Evolutionary conservation across 2,329 filamentous ascomycete species (phyloP).

Genomic region (Colletotrichum aenigma): DNA sequence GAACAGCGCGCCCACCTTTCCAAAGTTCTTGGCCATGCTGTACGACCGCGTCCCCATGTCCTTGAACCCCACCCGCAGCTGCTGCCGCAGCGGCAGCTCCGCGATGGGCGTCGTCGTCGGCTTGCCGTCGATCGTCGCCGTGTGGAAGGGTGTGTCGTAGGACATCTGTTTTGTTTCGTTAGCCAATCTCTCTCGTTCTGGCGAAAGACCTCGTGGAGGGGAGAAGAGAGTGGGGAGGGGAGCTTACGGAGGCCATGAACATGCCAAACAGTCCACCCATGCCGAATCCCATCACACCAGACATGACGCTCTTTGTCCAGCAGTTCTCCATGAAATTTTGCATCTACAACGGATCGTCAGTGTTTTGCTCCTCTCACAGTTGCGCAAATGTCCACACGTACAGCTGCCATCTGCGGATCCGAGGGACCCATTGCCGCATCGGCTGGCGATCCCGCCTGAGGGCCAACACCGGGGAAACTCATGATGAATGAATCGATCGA

Average conservation of each 20-base stretch:
- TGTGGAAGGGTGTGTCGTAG: conserved; percentile 90
- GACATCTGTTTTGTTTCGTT: conserved; percentile 71
- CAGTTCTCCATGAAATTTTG: conserved; percentile 90
- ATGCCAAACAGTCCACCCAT: conserved; percentile 93
- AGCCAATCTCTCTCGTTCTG: too few species aligned
- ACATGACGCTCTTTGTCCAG: conserved; percentile 84
- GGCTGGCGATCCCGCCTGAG: conserved; percentile 12
- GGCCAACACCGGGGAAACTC: conserved; percentile 39
- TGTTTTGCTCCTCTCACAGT: neutral
- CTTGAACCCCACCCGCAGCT: conserved; percentile 84
- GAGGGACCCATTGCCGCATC: conserved; percentile 38
- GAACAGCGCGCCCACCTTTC: conserved; percentile 89
- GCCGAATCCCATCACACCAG: conserved; percentile 91
- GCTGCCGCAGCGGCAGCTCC: conserved; percentile 80
- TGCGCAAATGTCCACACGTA: conserved; percentile 31
- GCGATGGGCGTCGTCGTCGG: conserved; percentile 44
- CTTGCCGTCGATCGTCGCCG: conserved; percentile 39
- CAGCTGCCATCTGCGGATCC: conserved; percentile 58
- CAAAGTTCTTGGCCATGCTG: conserved; percentile 92
- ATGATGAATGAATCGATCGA: conserved; percentile 27
- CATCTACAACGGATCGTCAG: conserved; percentile 58
- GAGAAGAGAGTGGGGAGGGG: neutral
- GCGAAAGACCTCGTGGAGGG: too few species aligned
- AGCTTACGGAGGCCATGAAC: conserved; percentile 92
- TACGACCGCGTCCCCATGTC: conserved; percentile 90